Base-by-base conservation (phyloP, 345 rosid species). In the Dipteronia sinensis region DNA sequence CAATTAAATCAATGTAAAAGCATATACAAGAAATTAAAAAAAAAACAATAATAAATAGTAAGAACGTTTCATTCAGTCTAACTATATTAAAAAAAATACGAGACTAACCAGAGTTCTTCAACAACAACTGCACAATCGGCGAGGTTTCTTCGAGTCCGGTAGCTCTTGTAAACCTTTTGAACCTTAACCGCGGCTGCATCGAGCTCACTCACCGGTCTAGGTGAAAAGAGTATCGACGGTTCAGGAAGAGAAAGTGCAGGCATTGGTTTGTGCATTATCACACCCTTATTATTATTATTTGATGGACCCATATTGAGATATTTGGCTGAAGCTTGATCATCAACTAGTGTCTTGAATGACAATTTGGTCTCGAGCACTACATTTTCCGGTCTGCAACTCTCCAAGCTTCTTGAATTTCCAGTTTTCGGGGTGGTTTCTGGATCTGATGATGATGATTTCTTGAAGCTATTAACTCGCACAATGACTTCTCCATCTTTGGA, bases 61-160 rank as follows among this genome's bases (percentile, higher is more conserved):
- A 27, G 27, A 27, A 1, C 27, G 27, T 27, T n/a, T 29, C 4
- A 1, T 29, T 29, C 31, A 29, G 3, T 29, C 3, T 1, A n/a
- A n/a, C n/a, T n/a, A n/a, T n/a, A n/a, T n/a, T n/a, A n/a, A n/a
- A n/a, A n/a, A n/a, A n/a, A n/a, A n/a, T n/a, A n/a, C n/a, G n/a
- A 27, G 25, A 86, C 77, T 72, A 25, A 86, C 98, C 98, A 95
- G 65, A 93, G 86, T 79, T 95, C 94, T 87, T 95, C 99, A 11
- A 88, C 86, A 12, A 95, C 93, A 7, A 95, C 98, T 0, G 98
- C 99, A 68, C 99, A 95, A 71, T 95, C 99, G 19, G 99, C 99
- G 12, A 96, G 94, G 76, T 92, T 93, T 75, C 98, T 85, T 80
- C 99, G 81, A 2, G 97, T 95, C 76, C 98, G 58, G 86, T 93